Conservation (phyloP, 2,329 filamentous ascomycete genomes). For the Fusarium brevicatenulatum region DNA sequence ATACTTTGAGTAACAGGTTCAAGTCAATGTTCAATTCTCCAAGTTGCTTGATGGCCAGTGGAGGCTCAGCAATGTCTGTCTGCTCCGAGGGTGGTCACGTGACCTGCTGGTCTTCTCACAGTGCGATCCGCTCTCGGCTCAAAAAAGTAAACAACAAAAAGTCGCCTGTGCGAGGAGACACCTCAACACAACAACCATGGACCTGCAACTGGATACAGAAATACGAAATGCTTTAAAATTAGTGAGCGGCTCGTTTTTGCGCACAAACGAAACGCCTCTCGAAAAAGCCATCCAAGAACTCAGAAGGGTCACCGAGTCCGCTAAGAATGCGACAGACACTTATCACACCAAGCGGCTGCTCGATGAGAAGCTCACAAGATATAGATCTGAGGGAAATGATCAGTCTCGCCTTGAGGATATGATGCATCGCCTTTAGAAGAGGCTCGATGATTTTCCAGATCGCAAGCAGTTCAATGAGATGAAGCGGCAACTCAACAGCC, state of each 20-base stretch:
- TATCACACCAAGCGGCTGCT: background rate
- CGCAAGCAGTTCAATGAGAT: background rate
- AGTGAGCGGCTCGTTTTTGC: background rate
- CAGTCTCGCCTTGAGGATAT: background rate
- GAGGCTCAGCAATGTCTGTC: background rate
- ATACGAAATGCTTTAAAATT: background rate
- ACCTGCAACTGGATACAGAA: background rate
- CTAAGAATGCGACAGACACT: background rate
- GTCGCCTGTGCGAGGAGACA: too few relatives aligned
- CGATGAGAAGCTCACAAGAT: accelerated
- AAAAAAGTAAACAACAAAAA: background rate
- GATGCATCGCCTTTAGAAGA: background rate
- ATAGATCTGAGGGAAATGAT: accelerated
- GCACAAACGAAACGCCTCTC: background rate
- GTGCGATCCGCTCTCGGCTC: too few relatives aligned
- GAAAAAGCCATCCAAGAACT: background rate
- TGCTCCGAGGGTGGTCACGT: background rate
- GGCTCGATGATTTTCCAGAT: background rate
- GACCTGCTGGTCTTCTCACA: accelerated
- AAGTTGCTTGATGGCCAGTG: background rate
- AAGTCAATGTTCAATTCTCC: too few relatives aligned
- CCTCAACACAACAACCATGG: background rate
- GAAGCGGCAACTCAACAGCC: background rate
- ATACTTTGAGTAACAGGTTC: accelerated
- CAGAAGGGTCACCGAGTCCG: background rate